A percentile compares a stretch with the other conserved stretches of the same genome.
Evolutionary conservation across 352 stramenopile genomes (phyloP).

Genomic region (Phytophthora sansomeana): DNA sequence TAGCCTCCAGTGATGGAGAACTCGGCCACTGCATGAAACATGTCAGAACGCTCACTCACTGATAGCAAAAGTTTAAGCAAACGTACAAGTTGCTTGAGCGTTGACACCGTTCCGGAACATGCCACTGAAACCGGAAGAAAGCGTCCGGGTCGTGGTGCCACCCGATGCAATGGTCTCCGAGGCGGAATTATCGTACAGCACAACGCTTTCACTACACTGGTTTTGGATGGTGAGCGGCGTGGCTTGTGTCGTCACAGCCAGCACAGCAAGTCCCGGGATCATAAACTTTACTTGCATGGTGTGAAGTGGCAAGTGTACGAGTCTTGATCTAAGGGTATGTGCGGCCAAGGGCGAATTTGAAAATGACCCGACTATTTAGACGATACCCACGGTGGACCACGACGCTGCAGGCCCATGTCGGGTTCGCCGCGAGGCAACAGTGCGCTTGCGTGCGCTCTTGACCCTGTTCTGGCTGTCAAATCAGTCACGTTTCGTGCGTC

Average conservation of each 20-base stretch:
- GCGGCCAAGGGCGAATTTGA: conserved; percentile 15
- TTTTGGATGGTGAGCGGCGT: conserved; percentile 56
- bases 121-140: conserved; percentile 47
- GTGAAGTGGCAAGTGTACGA: conserved; percentile 3
- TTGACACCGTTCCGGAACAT: conserved; percentile 62
- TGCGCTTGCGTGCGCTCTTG: conserved; percentile 31
- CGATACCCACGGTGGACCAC: conserved; percentile 1
- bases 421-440: conserved; percentile 5
- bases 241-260: conserved; percentile 26
- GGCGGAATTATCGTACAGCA: conserved; percentile 61
- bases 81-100: conserved; percentile 52
- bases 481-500: conserved; percentile 17
- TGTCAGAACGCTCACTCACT: conserved; percentile 14
- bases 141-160: conserved; percentile 40
- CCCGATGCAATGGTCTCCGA: conserved; percentile 50
- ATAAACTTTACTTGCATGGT: conserved; percentile 23
- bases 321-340: neutral
- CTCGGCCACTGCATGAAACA: conserved; percentile 43
- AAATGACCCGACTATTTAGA: conserved; percentile 21
- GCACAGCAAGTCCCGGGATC: conserved; percentile 5
- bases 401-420: neutral
- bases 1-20: conserved; percentile 45
- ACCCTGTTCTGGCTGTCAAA: conserved; percentile 5
- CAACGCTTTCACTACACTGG: conserved; percentile 49
- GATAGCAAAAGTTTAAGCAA: neutral